Evolutionary conservation across 371 early-diverging fungal genomes (phyloP), one percentile per base, ranked within the genome.

Genomic region (Mucor indicus): DNA sequence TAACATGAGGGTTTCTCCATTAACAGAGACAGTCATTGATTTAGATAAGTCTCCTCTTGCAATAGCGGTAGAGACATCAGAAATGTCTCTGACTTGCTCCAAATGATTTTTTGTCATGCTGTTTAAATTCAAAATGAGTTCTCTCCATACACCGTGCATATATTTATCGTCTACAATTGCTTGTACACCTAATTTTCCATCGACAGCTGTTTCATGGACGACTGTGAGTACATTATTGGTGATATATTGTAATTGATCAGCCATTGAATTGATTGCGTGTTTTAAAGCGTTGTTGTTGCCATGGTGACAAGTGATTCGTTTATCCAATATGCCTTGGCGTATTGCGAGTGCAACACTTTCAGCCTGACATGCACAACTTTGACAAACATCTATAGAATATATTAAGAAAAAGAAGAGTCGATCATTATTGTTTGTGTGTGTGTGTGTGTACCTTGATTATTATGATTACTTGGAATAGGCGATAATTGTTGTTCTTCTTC

Each of bases 91-190:
- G 1, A 86, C 81, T 55, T 86, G 87, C 53, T 81, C 67, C 9
- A 82, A 74, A 49, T 86, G 81, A 30, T 80, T 83, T 45, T 59
- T 63, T 0, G 84, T 82, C 84, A 87, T 67, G 38, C 72, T 55
- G 49, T 87, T 89, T 49, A 87, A 67, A 45, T 84, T 79, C 45
- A 73, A 71, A 23, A 84, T 79, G 46, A 88, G 67, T 37, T 88
- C 87, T 17, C 70, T 72, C 89, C 89, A 91, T n/a, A 78, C 76
- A 22, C 91, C 91, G 4, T 71, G 68, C 12, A 65, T 66, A n/a
- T n/a, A n/a, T 25, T 55, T 46, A 21, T 62, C 49, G 45, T 72
- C 71, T 29, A 59, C 33, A 23, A 70, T 64, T 5, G 80, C 79
- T 39, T 81, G 81, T 0, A 81, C 78, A 33, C 84, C 84, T 0